Evolutionary conservation across 177 flowering plant genomes (phyloP).

Genomic region (Vitis hybrid): DNA sequence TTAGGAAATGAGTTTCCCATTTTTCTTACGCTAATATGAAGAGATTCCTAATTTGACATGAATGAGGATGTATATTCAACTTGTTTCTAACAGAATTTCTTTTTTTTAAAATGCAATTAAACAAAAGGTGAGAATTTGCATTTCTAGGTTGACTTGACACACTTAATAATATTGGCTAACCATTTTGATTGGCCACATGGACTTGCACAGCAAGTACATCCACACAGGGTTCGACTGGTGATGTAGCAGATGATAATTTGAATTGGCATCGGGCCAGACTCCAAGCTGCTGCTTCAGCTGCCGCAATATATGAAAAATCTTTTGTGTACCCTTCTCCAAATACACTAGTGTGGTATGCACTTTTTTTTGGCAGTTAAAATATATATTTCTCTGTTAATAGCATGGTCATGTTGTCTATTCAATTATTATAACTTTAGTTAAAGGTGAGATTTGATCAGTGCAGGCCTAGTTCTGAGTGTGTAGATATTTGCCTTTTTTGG

Average conservation of each 20-base stretch:
- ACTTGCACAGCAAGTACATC: constrained; percentile 36
- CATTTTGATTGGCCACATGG: constrained; percentile 33
- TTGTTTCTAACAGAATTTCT: too few species aligned
- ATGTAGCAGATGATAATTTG: constrained; percentile 33
- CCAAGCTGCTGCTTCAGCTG: constrained; percentile 93
- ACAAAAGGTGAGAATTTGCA: background rate
- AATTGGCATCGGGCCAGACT: constrained; percentile 75
- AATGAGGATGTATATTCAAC: too few species aligned
- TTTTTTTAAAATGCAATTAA: too few species aligned
- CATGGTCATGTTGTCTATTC: background rate
- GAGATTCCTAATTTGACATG: too few species aligned
- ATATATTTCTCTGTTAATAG: constrained; percentile 2
- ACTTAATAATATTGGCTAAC: constrained; percentile 1
- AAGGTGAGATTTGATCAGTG: too few species aligned
- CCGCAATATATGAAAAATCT: constrained; percentile 83
- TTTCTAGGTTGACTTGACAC: background rate
- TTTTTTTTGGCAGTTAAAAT: background rate
- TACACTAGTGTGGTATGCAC: constrained; percentile 57
- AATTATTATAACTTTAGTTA: background rate
- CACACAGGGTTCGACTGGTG: constrained; percentile 41
- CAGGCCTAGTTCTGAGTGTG: too few species aligned
- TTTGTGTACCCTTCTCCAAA: constrained; percentile 78
- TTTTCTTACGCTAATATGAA: too few species aligned
- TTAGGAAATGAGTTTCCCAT: too few species aligned
- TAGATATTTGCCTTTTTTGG: too few species aligned